Conservation (phyloP, 306 rosid genomes). For the Parietaria judaica region DNA sequence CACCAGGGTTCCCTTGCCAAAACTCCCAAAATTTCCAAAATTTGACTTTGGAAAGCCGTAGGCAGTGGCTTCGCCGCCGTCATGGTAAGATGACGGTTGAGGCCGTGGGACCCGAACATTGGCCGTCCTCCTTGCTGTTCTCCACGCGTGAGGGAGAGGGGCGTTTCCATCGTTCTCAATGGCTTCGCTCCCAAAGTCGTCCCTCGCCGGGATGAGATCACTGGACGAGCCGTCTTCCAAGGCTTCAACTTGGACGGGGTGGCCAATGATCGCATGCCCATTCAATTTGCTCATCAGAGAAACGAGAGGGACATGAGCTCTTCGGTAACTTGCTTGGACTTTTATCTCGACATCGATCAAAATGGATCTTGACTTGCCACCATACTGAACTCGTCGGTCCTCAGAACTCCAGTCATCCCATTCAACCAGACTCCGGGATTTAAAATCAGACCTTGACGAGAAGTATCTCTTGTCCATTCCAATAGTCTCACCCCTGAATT, state of each 20-base stretch:
- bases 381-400: conserved; percentile 41
- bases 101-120: conserved; percentile 85
- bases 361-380: conserved; percentile 49
- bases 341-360: conserved; percentile 75
- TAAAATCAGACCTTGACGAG: conserved; percentile 32
- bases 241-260: conserved; percentile 73
- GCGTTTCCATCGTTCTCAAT: conserved; percentile 52
- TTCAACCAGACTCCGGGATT: conserved; percentile 33
- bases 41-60: conserved; percentile 35
- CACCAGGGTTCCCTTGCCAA: conserved; percentile 35
- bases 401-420: conserved; percentile 72
- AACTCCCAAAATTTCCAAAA: conserved; percentile 62
- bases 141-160: conserved; percentile 86
- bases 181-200: conserved; percentile 45
- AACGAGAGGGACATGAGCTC: conserved; percentile 82
- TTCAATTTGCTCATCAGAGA: conserved; percentile 83
- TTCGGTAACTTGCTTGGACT: conserved; percentile 81
- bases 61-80: conserved; percentile 42
- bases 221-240: conserved; percentile 73
- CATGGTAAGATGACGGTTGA: conserved; percentile 37
- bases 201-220: conserved; percentile 44
- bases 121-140: conserved; percentile 96
- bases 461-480: conserved; percentile 53
- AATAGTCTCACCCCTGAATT: conserved; percentile 26
- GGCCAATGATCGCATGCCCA: conserved; percentile 87